Evolutionary conservation across 345 rosid species (phyloP), one percentile per base, ranked within the genome.

Genomic region (Salix purpurea): DNA sequence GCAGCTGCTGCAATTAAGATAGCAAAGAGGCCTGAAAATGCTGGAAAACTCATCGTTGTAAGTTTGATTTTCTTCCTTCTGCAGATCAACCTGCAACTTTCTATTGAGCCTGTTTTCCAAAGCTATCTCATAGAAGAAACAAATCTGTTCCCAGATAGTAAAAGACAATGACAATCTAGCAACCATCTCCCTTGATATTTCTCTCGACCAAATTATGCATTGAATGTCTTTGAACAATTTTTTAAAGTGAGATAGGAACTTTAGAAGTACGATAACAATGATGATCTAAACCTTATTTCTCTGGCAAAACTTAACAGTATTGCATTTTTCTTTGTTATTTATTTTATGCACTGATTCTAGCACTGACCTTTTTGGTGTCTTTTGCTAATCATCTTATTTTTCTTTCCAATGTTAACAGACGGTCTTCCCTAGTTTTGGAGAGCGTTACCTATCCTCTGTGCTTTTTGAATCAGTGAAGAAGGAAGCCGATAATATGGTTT

Each of bases 21-120:
- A 26, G 94, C 91, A 1, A 86, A 87, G 81, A 83, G 86, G 74
- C 90, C 90, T 30, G 92, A 87, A 86, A 87, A 90, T 77, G 88
- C 88, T 21, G 90, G 92, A 69, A 90, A 90, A 56, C 94, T 90
- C 86, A 83, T 90, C 13, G 90, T 83, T 65, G 93, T 90, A 81
- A 88, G 91, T 84, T 42, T 64, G 37, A 70, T 79, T 62, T 67
- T 30, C 12, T 67, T 7, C 60, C 16, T 16, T 37, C 21, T 58
- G 24, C 54, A n/a, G 15, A 56, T 74, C n/a, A 26, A 50, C 16
- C 26, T 28, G 24, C 23, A 23, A n/a, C 36, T 46, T 46, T 37
- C n/a, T n/a, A 26, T 1, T 23, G 13, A 65, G 12, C 37, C 9
- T 65, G 5, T 24, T 58, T 24, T 58, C 64, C 64, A 23, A 58